Evolutionary conservation across 2,329 filamentous ascomycete genomes (phyloP).

Genomic region (Cordyceps fumosorosea): DNA sequence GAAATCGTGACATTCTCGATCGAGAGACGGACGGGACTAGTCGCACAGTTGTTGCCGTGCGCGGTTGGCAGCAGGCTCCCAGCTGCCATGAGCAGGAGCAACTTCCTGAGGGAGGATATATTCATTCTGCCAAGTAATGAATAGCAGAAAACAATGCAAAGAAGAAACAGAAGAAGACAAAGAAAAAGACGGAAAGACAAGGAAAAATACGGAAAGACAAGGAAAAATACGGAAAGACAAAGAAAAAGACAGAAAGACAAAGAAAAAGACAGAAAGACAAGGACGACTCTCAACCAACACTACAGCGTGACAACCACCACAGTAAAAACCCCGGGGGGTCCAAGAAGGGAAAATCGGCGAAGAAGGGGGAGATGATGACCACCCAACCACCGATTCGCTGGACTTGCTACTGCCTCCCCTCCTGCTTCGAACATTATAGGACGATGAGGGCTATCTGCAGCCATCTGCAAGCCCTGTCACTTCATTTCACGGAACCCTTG

Average conservation of each 20-base stretch:
- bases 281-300: background rate
- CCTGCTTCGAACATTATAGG: background rate
- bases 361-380: background rate
- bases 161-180: too few species aligned
- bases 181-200: too few species aligned
- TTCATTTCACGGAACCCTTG: background rate
- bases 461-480: background rate
- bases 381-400: background rate
- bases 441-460: background rate
- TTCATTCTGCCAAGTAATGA: background rate
- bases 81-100: background rate
- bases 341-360: background rate
- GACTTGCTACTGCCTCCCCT: background rate
- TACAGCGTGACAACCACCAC: background rate
- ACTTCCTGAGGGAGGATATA: background rate
- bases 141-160: background rate
- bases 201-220: background rate
- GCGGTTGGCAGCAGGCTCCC: background rate
- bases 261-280: background rate
- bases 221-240: too few species aligned
- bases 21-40: background rate
- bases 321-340: too few species aligned
- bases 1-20: conserved; percentile 11
- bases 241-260: too few species aligned
- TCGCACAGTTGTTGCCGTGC: background rate